phyloP scores from a whole-genome alignment of 768 basidiomycete species.

The Gloeophyllum trabeum region DNA sequence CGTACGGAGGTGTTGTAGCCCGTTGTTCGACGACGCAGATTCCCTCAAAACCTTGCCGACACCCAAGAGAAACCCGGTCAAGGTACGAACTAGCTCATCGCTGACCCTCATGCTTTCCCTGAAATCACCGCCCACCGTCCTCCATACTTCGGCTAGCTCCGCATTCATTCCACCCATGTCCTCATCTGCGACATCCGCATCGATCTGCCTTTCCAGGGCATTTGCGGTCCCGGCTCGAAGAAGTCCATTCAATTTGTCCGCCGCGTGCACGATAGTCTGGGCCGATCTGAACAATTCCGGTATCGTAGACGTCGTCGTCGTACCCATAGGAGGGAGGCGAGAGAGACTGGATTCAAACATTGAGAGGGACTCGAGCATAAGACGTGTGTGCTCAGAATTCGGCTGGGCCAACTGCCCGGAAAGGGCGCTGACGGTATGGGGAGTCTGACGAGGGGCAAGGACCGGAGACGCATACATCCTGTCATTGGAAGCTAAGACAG shows the following conservation, averaged over 20 bases:
- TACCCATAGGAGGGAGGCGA: conserved; percentile 36
- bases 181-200: conserved; percentile 57
- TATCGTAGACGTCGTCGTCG: conserved; percentile 26
- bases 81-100: conserved; percentile 68
- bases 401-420: background rate
- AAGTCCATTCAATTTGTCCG: conserved; percentile 57
- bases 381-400: conserved; percentile 45
- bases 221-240: conserved; percentile 41
- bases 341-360: conserved; percentile 61
- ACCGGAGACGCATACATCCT: background rate
- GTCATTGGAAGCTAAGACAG: background rate
- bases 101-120: conserved; percentile 60
- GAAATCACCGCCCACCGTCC: conserved; percentile 57
- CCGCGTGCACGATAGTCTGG: conserved; percentile 47
- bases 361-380: conserved; percentile 58
- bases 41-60: conserved; percentile 63
- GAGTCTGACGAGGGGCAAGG: background rate
- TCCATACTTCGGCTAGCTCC: conserved; percentile 47
- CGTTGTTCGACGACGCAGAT: conserved; percentile 20
- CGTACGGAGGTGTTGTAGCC: conserved; percentile 35
- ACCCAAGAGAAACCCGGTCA: conserved; percentile 70
- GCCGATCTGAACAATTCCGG: conserved; percentile 52
- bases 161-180: conserved; percentile 18
- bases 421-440: conserved; percentile 4
- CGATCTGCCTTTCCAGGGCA: conserved; percentile 65